Percentiles rank a stretch among this genome's conserved stretches.
Conservation (phyloP, 2,329 filamentous ascomycete species). For the Ophiostoma piceae region DNA sequence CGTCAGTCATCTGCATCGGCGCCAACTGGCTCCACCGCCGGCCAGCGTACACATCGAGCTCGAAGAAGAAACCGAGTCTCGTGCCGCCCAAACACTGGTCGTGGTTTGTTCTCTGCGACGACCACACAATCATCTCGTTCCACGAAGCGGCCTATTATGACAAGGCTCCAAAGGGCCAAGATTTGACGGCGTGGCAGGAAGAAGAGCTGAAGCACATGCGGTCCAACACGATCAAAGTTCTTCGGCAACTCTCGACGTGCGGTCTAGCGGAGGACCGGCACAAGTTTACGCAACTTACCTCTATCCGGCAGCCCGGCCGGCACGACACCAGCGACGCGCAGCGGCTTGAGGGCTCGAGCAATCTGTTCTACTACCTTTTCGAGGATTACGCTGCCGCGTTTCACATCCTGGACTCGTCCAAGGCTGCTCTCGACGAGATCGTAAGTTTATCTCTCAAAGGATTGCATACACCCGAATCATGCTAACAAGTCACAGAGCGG, state of each 20-base stretch:
- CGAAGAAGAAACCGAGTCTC: constrained; percentile 32
- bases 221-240: constrained; percentile 37
- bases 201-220: constrained; percentile 36
- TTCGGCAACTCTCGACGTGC: constrained; percentile 37
- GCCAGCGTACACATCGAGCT: constrained; percentile 26
- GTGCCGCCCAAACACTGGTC: constrained; percentile 53
- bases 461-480: background rate
- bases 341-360: constrained; percentile 49
- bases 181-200: constrained; percentile 28
- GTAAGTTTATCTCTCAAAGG: constrained; percentile 34
- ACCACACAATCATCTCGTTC: constrained; percentile 66
- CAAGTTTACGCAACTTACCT: constrained; percentile 41
- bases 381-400: constrained; percentile 60
- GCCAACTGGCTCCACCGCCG: constrained; percentile 58
- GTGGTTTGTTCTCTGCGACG: constrained; percentile 64
- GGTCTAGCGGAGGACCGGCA: constrained; percentile 38
- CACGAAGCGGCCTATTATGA: constrained; percentile 50
- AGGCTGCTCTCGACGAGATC: constrained; percentile 44
- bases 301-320: constrained; percentile 32
- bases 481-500: constrained; percentile 17
- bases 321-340: constrained; percentile 27
- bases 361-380: constrained; percentile 62
- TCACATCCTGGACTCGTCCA: constrained; percentile 47
- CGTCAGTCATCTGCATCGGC: constrained; percentile 60
- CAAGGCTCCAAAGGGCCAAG: constrained; percentile 28